phyloP scores from a whole-genome alignment of 2,329 filamentous ascomycete species.

The Albophoma yamanashiensis region DNA sequence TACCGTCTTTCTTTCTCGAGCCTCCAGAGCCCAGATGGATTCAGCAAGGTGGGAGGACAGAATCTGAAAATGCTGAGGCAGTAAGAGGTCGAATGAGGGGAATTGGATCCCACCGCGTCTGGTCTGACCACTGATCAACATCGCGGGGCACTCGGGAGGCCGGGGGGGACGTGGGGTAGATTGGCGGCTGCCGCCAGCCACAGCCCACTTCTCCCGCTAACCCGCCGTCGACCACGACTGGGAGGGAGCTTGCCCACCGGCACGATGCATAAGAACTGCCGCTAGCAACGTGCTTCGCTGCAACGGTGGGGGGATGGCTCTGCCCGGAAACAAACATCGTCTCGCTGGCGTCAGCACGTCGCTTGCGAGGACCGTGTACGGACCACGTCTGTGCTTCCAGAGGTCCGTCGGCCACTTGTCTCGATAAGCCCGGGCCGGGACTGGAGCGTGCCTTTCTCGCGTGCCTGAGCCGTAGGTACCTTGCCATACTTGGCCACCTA shows the following conservation, averaged over 20 bases:
- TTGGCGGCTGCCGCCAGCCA: not conserved
- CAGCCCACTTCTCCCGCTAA: not conserved
- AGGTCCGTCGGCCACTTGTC: not conserved
- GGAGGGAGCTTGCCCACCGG: not conserved
- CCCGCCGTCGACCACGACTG: not conserved
- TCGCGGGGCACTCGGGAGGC: not conserved
- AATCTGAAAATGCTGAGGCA: not conserved
- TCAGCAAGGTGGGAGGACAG: not conserved
- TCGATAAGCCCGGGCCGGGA: not conserved
- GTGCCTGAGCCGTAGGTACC: not conserved
- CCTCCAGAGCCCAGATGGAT: not conserved
- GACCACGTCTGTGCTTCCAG: not conserved
- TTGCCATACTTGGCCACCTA: not conserved
- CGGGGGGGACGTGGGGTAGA: not conserved
- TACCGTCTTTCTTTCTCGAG: not conserved
- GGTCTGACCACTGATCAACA: not conserved
- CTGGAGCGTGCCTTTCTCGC: not conserved
- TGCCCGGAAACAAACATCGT: not conserved
- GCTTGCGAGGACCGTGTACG: not conserved
- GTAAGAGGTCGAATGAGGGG: not conserved
- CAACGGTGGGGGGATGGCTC: not conserved
- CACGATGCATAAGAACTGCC: not conserved
- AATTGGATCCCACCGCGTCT: not conserved
- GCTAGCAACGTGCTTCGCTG: not conserved
- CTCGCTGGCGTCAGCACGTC: not conserved